Evolutionary conservation across 371 early-diverging fungal species (phyloP), one percentile per base, ranked within the genome.

Genomic region (Rhizopus arrhizus): DNA sequence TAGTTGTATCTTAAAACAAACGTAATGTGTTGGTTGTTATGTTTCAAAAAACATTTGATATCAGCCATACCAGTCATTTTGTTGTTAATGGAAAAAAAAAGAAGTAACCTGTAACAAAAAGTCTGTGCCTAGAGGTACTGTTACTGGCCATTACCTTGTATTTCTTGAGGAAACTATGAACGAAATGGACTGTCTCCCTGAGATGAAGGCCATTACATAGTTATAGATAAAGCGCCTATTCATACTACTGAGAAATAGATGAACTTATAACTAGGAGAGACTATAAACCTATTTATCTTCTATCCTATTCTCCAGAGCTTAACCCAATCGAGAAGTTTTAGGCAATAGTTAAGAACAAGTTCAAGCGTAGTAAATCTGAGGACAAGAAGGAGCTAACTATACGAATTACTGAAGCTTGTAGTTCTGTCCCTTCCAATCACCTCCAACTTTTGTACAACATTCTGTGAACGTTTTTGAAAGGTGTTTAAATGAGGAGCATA

Each of bases 81-180:
- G n/a, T n/a, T n/a, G n/a, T n/a, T n/a, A n/a, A n/a, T n/a, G n/a
- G n/a, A 48, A 48, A 48, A 48, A 29, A 48, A 22, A 48, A 28
- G 49, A 4, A 4, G 7, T 28, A 22, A 22, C 29, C 12, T 8
- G 46, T 53, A 52, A 41, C 33, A 53, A 43, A 38, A 53, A 60
- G 53, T 38, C 53, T 53, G 38, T 38, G 29, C 16, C 29, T 47
- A 60, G 32, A 60, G 60, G 12, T 45, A 52, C 59, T 59, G 52
- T 61, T 54, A 58, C 56, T 59, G 49, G 50, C 42, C 48, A 58
- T 64, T 64, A 54, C 36, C 53, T 60, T 58, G 56, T 53, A 36
- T 61, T 61, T 57, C 46, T 66, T 58, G 53, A 60, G 54, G 56
- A 60, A 57, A 61, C 49, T 52, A 61, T 66, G 58, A 42, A 58